These are phyloP conservation scores for Mycosphaerella sp. DNA, from an alignment of 2,329 filamentous ascomycete species.

Conservation along the genomic window DNA sequence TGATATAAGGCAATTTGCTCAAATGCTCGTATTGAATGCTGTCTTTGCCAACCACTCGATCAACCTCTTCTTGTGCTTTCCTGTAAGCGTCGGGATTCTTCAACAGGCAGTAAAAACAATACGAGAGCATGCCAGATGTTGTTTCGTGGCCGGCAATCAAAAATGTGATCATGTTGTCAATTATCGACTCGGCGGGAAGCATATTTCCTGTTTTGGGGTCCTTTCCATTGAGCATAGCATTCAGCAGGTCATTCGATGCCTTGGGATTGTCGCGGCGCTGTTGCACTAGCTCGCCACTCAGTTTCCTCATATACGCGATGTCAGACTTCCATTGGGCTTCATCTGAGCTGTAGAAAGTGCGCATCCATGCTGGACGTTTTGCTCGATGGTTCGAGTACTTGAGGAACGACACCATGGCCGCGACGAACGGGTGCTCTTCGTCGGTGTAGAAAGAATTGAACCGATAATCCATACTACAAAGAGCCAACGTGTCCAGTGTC, in stretches of 20 bases:
- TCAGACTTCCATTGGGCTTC: constrained; percentile 48
- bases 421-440: constrained; percentile 63
- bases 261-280: constrained; percentile 50
- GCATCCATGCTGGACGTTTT: constrained; percentile 41
- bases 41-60: constrained; percentile 55
- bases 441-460: constrained; percentile 66
- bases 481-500: constrained; percentile 64
- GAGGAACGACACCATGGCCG: constrained; percentile 61
- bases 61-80: constrained; percentile 62
- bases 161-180: constrained; percentile 64
- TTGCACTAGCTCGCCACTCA: constrained; percentile 56
- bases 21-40: constrained; percentile 57
- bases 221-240: constrained; percentile 61
- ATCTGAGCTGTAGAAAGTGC: constrained; percentile 40
- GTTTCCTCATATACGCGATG: constrained; percentile 50
- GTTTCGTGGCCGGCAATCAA: constrained; percentile 64
- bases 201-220: constrained; percentile 62
- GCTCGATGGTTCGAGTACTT: constrained; percentile 35
- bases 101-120: constrained; percentile 59
- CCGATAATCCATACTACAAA: constrained; percentile 51
- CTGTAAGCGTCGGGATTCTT: constrained; percentile 55
- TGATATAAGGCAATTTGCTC: constrained; percentile 59
- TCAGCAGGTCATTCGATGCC: constrained; percentile 60
- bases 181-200: constrained; percentile 58
- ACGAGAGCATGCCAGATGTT: constrained; percentile 60